Base-by-base conservation (phyloP, 345 rosid genomes). In the Clarkia xantiana region DNA sequence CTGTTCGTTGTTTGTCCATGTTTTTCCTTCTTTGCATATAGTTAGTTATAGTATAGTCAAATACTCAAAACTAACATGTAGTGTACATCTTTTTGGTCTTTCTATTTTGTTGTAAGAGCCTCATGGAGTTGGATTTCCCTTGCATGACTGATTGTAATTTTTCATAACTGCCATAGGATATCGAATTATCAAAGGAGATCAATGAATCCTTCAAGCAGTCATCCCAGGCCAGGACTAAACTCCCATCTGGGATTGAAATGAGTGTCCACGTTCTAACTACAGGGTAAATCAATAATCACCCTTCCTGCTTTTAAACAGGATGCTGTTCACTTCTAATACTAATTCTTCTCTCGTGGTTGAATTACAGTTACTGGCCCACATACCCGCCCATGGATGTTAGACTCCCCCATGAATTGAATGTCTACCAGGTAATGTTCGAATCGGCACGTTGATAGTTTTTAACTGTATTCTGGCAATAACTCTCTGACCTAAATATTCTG, bases 341-440 rank as follows among this genome's bases (percentile, higher is more conserved):
- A 42, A 29, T 47, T n/a, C 13, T 41, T 57, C 15, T 34, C 14
- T 29, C 16, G 25, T 41, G 45, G 29, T 49, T 49, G 18, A 49
- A 41, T 67, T 78, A 68, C 71, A 91, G 98, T 62, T 91, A 84
- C 71, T 91, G 98, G 98, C 98, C 98, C 55, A 91, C 96, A 22
- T 91, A 91, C 72, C 95, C 98, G 15, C 98, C 95, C 40, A 87
- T 91, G 96, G 90, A 82, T 74, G 94, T 91, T 42, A 84, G 95
- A 69, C 95, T 91, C 61, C 99, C 99, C 66, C 96, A 82, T 62
- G 99, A 91, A 64, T 69, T 91, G 62, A 87, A 87, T 74, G 95
- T 91, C 36, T 87, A 91, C 66, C 96, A 91, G 98, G 98, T 83
- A 54, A 59, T 66, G 59, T 45, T n/a, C 48, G 61, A 53, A 46